Evolutionary conservation across 2,329 filamentous ascomycete species (phyloP).

Genomic region (Periconia macrospinosa): DNA sequence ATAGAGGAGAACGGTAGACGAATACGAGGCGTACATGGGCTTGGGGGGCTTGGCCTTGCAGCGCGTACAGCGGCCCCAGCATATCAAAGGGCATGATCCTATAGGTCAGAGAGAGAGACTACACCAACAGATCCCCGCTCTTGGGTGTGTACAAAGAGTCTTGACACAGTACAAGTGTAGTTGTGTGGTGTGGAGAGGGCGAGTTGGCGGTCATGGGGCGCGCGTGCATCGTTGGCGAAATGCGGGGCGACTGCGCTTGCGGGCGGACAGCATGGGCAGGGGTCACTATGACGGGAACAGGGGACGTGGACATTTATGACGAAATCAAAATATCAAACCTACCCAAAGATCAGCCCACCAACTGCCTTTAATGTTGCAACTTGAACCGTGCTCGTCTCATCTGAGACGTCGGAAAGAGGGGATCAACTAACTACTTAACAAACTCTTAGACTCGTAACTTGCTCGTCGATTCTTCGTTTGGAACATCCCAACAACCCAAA

Average conservation of each 20-base stretch:
- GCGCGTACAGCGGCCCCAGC: background rate
- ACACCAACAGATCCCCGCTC: no score
- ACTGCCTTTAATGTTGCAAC: background rate
- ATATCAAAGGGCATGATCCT: background rate
- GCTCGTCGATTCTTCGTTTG: background rate
- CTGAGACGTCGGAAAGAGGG: background rate
- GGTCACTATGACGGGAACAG: background rate
- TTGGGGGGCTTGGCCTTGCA: background rate
- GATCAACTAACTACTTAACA: background rate
- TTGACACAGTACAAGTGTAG: background rate
- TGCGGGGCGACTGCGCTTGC: no score
- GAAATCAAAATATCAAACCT: background rate
- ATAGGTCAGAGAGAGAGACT: no score
- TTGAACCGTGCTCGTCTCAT: no score
- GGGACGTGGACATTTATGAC: background rate
- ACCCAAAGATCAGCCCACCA: background rate
- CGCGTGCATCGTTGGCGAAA: slow-evolving; percentile 1
- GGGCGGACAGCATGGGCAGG: background rate
- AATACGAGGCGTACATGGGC: background rate
- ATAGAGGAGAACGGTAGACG: background rate
- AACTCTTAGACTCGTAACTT: background rate
- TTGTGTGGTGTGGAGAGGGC: background rate
- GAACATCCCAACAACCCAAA: background rate
- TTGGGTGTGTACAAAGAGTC: no score
- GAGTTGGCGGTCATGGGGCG: slow-evolving; percentile 3